phyloP scores from a whole-genome alignment of 192 early-diverging fungal species.

The Coemansia erecta region DNA sequence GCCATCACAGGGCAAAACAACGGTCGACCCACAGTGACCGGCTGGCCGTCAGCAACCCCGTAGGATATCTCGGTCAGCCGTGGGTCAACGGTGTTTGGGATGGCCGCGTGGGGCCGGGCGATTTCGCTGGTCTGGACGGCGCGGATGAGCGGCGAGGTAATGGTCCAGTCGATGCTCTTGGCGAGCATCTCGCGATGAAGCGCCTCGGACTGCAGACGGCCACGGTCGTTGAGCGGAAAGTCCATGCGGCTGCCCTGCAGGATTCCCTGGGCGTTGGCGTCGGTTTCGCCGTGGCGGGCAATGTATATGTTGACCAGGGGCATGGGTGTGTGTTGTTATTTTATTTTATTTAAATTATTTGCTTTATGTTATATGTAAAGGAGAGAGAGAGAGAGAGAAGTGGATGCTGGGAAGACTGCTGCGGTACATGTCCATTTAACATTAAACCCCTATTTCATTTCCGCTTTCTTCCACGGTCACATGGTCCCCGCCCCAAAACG shows the following conservation, averaged over 20 bases:
- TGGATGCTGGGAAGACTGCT: too few species aligned
- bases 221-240: neutral
- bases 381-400: too few species aligned
- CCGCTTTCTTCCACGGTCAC: too few species aligned
- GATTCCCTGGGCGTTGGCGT: conserved; percentile 1
- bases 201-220: neutral
- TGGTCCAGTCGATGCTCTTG: neutral
- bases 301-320: neutral
- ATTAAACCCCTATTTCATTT: too few species aligned
- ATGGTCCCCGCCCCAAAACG: too few species aligned
- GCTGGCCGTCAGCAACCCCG: neutral
- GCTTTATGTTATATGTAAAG: too few species aligned
- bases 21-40: neutral
- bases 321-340: too few species aligned
- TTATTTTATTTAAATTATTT: too few species aligned
- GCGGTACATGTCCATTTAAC: too few species aligned
- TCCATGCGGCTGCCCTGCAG: neutral
- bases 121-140: neutral
- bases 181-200: neutral
- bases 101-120: neutral
- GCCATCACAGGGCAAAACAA: neutral
- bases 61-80: conserved; percentile 1
- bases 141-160: neutral
- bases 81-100: neutral
- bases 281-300: neutral